phyloP scores from a whole-genome alignment of 306 rosid species.

The Senna siamea region DNA sequence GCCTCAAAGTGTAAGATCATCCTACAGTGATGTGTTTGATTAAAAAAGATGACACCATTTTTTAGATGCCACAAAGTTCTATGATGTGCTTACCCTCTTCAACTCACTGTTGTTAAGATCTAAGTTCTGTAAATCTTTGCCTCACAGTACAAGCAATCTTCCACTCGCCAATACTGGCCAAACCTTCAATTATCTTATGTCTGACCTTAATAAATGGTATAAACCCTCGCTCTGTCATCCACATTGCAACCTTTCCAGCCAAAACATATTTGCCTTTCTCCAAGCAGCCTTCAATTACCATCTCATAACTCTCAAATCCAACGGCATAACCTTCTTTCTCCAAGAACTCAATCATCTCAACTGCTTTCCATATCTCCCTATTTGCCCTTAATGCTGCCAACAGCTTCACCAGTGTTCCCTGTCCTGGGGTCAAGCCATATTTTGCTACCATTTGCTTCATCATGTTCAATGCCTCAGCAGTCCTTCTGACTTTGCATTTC shows the following conservation, averaged over 20 bases:
- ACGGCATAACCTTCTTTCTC: constrained; percentile 41
- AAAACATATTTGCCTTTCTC: constrained; percentile 72
- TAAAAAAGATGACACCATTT: neutral
- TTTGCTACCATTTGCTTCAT: constrained; percentile 54
- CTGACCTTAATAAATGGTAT: constrained; percentile 70
- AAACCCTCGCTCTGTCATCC: constrained; percentile 63
- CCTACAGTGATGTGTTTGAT: neutral
- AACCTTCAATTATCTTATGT: constrained; percentile 78
- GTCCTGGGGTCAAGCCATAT: constrained; percentile 51
- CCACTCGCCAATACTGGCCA: constrained; percentile 69
- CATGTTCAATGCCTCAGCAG: constrained; percentile 55
- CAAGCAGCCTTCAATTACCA: constrained; percentile 75
- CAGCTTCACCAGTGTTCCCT: constrained; percentile 48
- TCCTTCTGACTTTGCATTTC: constrained; percentile 65
- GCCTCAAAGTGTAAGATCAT: neutral
- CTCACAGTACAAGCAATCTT: constrained; percentile 78
- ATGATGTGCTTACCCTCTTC: neutral
- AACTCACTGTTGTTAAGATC: constrained; percentile 26
- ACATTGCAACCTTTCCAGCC: constrained; percentile 72
- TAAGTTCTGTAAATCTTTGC: constrained; percentile 62
- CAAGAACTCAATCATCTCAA: constrained; percentile 55
- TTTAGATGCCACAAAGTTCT: constrained; percentile 9
- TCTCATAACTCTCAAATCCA: constrained; percentile 62
- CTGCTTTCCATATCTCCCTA: constrained; percentile 67
- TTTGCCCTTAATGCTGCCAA: constrained; percentile 53